Evolutionary conservation across 2,329 filamentous ascomycete species (phyloP).

Genomic region (Dichotomopilus funicola): DNA sequence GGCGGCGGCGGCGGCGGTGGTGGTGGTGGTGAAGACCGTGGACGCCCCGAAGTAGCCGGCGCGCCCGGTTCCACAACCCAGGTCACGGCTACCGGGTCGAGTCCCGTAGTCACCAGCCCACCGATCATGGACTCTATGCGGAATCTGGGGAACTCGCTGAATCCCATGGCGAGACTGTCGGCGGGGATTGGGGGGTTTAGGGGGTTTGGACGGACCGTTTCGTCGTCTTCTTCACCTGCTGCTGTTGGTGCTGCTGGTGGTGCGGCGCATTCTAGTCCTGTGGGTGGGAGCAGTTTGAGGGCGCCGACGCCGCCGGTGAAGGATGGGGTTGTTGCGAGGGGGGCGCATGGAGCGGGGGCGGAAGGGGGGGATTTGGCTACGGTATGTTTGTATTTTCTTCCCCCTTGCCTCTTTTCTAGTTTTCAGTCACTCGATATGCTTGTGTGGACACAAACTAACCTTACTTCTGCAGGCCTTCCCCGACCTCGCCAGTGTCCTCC

Average conservation of each 20-base stretch:
- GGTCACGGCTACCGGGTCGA: conserved; percentile 26
- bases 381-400: conserved; percentile 35
- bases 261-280: no score
- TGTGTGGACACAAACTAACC: background rate
- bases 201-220: conserved; percentile 59
- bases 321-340: background rate
- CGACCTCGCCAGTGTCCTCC: conserved; percentile 49
- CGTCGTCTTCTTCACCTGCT: conserved; percentile 33
- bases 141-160: conserved; percentile 71
- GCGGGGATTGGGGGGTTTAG: conserved; percentile 64
- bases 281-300: conserved; percentile 17
- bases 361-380: conserved; percentile 53
- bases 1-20: no score
- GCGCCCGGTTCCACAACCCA: conserved; percentile 17
- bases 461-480: conserved; percentile 49
- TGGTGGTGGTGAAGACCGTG: no score
- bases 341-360: conserved; percentile 10
- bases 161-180: conserved; percentile 73
- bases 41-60: no score
- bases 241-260: background rate
- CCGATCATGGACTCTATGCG: conserved; percentile 74
- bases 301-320: conserved; percentile 34
- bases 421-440: background rate
- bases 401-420: background rate
- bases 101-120: conserved; percentile 39